Conservation (phyloP, 345 rosid species). For the Eucalyptus cloeziana region DNA sequence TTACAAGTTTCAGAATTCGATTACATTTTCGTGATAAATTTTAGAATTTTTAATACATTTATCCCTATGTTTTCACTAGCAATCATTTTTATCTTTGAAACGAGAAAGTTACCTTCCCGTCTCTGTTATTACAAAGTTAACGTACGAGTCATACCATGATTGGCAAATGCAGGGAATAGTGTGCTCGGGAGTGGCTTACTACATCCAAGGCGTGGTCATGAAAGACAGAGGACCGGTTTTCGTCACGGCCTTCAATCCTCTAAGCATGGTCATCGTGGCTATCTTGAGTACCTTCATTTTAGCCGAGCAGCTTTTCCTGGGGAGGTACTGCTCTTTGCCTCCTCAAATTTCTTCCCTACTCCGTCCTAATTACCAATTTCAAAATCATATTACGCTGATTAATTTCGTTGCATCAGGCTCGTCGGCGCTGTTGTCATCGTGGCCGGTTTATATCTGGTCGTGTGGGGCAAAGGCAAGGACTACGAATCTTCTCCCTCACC, state of each 20-base stretch:
- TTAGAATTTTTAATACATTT: too few species aligned
- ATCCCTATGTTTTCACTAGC: background rate
- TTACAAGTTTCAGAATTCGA: too few species aligned
- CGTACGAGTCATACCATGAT: background rate
- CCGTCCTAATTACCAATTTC: background rate
- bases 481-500: conserved; percentile 1
- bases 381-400: background rate
- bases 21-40: too few species aligned
- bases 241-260: conserved; percentile 2
- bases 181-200: background rate
- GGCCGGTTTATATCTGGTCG: conserved; percentile 68
- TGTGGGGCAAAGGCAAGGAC: conserved; percentile 88
- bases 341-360: background rate
- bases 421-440: conserved; percentile 70
- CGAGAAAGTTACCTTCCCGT: background rate
- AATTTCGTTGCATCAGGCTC: conserved; percentile 33
- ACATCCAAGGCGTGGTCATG: conserved; percentile 1
- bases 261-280: background rate
- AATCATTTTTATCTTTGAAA: background rate
- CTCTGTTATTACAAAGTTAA: background rate
- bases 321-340: background rate
- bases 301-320: background rate
- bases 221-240: background rate
- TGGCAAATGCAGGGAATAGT: background rate
- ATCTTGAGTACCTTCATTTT: background rate